Evolutionary conservation across 176 grass and related monocot genomes (phyloP).

Genomic region (Carex scoparia): DNA sequence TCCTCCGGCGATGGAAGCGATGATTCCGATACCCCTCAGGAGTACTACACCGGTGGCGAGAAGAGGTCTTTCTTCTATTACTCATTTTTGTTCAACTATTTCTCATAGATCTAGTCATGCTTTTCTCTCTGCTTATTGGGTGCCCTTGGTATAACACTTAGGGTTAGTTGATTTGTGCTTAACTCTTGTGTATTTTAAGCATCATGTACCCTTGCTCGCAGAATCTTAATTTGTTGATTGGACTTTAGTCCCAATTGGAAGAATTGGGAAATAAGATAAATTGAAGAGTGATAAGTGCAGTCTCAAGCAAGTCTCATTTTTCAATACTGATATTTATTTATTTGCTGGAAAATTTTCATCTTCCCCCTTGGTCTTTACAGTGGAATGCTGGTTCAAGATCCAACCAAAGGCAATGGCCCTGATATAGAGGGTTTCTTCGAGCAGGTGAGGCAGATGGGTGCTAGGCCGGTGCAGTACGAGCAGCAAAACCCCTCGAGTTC

Average conservation of each 20-base stretch:
- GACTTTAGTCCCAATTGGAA: neutral
- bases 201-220: neutral
- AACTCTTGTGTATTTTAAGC: neutral
- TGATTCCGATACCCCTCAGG: slow-evolving; percentile 75
- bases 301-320: too few species aligned
- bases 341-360: neutral
- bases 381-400: slow-evolving; percentile 97
- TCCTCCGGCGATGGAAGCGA: slow-evolving; percentile 33
- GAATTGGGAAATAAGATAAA: too few species aligned
- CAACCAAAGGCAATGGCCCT: slow-evolving; percentile 52
- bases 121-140: neutral
- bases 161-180: neutral
- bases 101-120: slow-evolving; percentile 17
- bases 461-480: slow-evolving; percentile 28
- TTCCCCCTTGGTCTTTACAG: slow-evolving; percentile 29
- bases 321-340: too few species aligned
- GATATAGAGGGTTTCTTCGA: slow-evolving; percentile 58
- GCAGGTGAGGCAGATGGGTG: slow-evolving; percentile 65
- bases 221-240: neutral
- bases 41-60: slow-evolving; percentile 98
- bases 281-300: too few species aligned
- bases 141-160: neutral
- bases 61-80: slow-evolving; percentile 52
- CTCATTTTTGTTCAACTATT: neutral
- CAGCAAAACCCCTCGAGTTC: slow-evolving; percentile 19